Percentiles rank a stretch among this genome's conserved stretches.
Conservation (phyloP, 2,329 filamentous ascomycete genomes). For the Calonectria pseudoreteaudii region DNA sequence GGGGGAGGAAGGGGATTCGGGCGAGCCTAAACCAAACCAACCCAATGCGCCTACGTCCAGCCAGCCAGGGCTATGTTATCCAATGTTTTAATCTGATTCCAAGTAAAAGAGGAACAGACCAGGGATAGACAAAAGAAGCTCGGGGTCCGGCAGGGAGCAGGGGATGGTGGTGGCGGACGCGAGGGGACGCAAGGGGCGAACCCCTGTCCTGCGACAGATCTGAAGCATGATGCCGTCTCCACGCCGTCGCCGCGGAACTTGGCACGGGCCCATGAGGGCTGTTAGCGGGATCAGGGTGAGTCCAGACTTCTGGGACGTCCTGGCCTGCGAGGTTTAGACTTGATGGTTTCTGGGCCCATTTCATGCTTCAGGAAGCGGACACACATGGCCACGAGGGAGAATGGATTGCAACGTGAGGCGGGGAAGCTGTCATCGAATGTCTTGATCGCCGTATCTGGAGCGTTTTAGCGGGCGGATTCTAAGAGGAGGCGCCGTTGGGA, state of each 20-base stretch:
- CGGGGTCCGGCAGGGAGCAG: conserved; percentile 31
- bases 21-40: conserved; percentile 30
- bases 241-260: conserved; percentile 35
- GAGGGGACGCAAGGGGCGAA: conserved; percentile 35
- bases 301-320: conserved; percentile 33
- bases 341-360: conserved; percentile 2
- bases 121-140: conserved; percentile 34
- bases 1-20: conserved; percentile 29
- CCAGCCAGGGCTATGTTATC: conserved; percentile 32
- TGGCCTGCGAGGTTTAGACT: conserved; percentile 3
- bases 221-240: conserved; percentile 55
- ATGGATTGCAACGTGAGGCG: background rate
- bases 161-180: conserved; percentile 24
- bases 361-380: conserved; percentile 22
- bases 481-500: conserved; percentile 18
- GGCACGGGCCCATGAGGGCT: conserved; percentile 23
- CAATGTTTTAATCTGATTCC: conserved; percentile 40
- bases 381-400: conserved; percentile 6
- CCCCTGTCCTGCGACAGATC: conserved; percentile 60
- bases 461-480: conserved; percentile 27
- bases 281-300: conserved; percentile 22
- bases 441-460: conserved; percentile 27
- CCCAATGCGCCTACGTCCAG: conserved; percentile 17
- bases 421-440: conserved; percentile 1
- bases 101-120: conserved; percentile 31